Evolutionary conservation across 2,329 filamentous ascomycete species (phyloP).

Genomic region (Lasiodiplodia theobromae): DNA sequence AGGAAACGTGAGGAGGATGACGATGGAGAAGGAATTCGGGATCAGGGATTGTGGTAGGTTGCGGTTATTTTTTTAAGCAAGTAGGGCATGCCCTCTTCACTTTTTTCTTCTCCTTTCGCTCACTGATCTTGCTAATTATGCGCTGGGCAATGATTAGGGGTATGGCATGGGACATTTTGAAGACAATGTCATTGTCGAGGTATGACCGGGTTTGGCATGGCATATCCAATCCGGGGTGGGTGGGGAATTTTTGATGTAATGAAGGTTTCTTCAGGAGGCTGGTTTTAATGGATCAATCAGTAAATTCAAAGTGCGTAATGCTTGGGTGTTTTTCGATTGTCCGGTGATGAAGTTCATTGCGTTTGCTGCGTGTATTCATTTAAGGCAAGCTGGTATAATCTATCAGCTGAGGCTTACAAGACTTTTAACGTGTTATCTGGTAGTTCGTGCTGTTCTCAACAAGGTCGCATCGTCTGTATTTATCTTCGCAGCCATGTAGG

Average conservation of each 20-base stretch:
- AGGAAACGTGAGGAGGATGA: neutral
- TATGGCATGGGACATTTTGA: constrained; percentile 15
- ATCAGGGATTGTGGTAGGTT: constrained; percentile 1
- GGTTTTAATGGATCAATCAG: neutral
- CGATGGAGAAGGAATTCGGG: neutral
- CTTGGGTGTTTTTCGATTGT: neutral
- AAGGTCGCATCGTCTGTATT: neutral
- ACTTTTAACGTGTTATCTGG: too few relatives aligned
- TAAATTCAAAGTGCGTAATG: neutral
- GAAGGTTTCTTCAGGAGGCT: neutral
- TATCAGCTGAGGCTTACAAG: too few relatives aligned
- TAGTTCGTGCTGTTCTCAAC: neutral
- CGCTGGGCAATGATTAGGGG: neutral
- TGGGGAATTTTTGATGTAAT: neutral
- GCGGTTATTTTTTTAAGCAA: neutral
- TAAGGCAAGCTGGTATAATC: too few relatives aligned
- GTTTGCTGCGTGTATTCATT: too few relatives aligned
- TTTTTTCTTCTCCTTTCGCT: neutral
- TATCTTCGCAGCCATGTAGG: neutral
- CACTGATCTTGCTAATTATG: neutral
- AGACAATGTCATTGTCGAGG: constrained; percentile 5
- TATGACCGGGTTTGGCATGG: constrained; percentile 12
- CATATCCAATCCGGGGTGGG: neutral
- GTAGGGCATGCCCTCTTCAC: neutral
- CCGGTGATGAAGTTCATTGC: too few relatives aligned